Percentiles rank a stretch among this genome's conserved stretches.
Evolutionary conservation across 805 yeast species (phyloP).

Genomic region (Sugiyamaella qingdaonensis): DNA sequence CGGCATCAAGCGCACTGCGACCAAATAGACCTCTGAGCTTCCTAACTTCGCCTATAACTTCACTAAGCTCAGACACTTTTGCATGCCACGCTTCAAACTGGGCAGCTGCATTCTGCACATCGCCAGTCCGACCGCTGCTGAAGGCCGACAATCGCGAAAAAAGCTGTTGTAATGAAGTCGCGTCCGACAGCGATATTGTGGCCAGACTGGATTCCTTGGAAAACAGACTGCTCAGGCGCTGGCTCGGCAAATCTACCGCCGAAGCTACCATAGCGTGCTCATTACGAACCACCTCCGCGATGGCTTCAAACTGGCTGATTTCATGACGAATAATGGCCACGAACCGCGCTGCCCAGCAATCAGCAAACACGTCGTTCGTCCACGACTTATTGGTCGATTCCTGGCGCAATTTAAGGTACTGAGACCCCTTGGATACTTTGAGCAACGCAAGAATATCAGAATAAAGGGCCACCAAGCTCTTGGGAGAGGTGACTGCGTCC

Average conservation of each 20-base stretch:
- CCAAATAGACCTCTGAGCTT: conserved; percentile 4
- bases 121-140: conserved; percentile 7
- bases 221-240: neutral
- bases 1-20: neutral
- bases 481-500: neutral
- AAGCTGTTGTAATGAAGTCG: neutral
- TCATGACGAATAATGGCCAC: neutral
- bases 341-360: conserved; percentile 3
- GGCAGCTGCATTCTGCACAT: neutral
- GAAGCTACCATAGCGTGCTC: neutral
- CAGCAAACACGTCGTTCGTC: conserved; percentile 6
- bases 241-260: too few species aligned
- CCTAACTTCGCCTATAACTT: conserved; percentile 5
- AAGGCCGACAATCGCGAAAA: conserved; percentile 5
- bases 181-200: neutral
- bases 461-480: conserved; percentile 14
- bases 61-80: neutral
- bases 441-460: neutral
- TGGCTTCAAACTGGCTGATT: neutral
- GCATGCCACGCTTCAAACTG: neutral
- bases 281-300: neutral
- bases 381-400: neutral
- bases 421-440: neutral
- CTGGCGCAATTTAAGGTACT: neutral
- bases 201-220: neutral